These are phyloP conservation scores for Phyllosticta paracitricarpa DNA, from an alignment of 2,329 filamentous ascomycete species.

Conservation along the genomic window DNA sequence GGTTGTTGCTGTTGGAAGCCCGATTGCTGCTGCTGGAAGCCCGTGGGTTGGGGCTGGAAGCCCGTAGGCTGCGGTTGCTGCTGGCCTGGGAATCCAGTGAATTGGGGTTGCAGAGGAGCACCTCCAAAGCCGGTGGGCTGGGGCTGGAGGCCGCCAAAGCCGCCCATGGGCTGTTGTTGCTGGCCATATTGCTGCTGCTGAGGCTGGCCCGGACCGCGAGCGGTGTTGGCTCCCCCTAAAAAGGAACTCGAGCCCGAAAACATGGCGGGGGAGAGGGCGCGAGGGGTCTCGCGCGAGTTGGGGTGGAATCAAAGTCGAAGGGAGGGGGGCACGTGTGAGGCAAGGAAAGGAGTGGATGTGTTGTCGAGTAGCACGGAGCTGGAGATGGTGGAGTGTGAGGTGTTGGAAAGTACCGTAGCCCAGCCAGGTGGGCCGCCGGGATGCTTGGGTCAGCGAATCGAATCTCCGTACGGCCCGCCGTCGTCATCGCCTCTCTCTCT, in stretches of 20 bases:
- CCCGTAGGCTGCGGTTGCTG: constrained; percentile 30
- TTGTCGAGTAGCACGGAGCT: background rate
- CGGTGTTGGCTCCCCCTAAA: constrained; percentile 67
- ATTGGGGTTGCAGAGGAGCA: constrained; percentile 51
- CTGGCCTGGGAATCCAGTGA: constrained; percentile 44
- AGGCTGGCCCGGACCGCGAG: constrained; percentile 47
- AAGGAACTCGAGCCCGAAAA: constrained; percentile 85
- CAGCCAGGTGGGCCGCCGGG: background rate
- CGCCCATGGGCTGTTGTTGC: constrained; percentile 47
- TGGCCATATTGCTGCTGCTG: constrained; percentile 40
- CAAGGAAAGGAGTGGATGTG: background rate
- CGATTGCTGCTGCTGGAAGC: constrained; percentile 33
- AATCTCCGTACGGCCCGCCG: background rate
- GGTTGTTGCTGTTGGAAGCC: constrained; percentile 35
- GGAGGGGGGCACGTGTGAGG: background rate
- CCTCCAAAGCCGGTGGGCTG: constrained; percentile 47
- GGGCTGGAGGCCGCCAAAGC: constrained; percentile 33
- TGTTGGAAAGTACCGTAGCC: background rate
- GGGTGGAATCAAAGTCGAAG: background rate
- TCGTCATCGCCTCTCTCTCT: background rate
- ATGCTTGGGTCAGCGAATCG: background rate
- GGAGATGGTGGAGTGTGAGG: background rate
- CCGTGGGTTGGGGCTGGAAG: constrained; percentile 26
- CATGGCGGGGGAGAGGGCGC: constrained; percentile 44
- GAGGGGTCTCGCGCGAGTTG: background rate